Conservation (phyloP, 441 rosid species). For the Erodium chrysanthum region DNA sequence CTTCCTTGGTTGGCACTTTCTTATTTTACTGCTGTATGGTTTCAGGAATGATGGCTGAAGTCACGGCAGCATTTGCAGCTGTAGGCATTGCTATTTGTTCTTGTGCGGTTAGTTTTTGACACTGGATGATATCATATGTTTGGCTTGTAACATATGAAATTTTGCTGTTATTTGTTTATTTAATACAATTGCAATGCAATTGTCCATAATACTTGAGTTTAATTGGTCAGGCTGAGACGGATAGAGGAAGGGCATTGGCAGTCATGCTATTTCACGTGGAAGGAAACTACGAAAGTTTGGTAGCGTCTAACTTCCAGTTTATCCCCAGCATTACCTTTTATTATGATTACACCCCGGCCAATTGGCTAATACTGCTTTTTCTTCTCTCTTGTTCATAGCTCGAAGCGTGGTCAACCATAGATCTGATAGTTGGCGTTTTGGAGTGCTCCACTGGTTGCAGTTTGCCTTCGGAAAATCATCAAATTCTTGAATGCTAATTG, state of each 20-base stretch:
- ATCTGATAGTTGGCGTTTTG: conserved; percentile 67
- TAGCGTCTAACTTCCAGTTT: conserved; percentile 16
- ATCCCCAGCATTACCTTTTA: not conserved
- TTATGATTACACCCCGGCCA: not conserved
- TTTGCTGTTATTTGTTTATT: not conserved
- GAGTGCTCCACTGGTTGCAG: conserved; percentile 95
- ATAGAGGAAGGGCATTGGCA: conserved; percentile 81
- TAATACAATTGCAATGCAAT: not conserved
- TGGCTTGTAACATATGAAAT: not conserved
- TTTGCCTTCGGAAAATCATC: conserved; percentile 60
- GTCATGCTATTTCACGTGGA: conserved; percentile 85
- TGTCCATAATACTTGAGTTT: conserved; percentile 12
- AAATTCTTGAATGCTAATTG: conserved; percentile 50
- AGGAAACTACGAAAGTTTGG: conserved; percentile 64
- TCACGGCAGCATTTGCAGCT: conserved; percentile 63
- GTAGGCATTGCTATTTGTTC: conserved; percentile 64
- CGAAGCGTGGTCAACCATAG: conserved; percentile 62
- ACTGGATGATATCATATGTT: not conserved
- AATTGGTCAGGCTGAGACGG: conserved; percentile 60
- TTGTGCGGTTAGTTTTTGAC: conserved; percentile 64
- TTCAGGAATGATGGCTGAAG: conserved; percentile 83
- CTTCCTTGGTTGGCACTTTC: conserved; percentile 7
- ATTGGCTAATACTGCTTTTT: not conserved
- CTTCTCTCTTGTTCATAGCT: conserved; percentile 35
- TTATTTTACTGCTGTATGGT: conserved; percentile 7